Percentiles rank a stretch among this genome's conserved stretches.
These are phyloP conservation scores for Rhizopogon sp. DNA, from an alignment of 768 basidiomycete species.

Conservation along the genomic window DNA sequence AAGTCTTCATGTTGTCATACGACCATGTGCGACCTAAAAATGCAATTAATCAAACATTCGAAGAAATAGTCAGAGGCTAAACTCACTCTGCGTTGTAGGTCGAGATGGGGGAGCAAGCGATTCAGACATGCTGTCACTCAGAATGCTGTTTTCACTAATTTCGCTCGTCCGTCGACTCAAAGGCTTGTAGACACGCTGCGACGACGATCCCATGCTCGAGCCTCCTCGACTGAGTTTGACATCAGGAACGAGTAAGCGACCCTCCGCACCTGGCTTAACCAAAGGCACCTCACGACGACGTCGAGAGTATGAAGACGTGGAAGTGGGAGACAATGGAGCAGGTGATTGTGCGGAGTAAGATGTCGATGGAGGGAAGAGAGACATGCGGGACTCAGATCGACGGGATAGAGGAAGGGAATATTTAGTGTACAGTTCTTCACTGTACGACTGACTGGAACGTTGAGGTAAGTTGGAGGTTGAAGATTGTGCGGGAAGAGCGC, in stretches of 20 bases:
- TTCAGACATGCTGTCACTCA: conserved; percentile 18
- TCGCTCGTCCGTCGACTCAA: conserved; percentile 37
- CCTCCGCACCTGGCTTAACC: conserved; percentile 56
- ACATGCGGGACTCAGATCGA: conserved; percentile 46
- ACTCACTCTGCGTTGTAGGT: conserved; percentile 51
- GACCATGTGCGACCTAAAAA: conserved; percentile 65
- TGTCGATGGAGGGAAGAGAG: conserved; percentile 30
- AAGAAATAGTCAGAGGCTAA: neutral
- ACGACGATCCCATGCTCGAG: conserved; percentile 28
- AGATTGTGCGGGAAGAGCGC: conserved; percentile 21
- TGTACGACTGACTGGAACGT: conserved; percentile 26
- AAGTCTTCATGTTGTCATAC: conserved; percentile 67
- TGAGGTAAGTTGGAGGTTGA: conserved; percentile 17
- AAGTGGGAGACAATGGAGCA: conserved; percentile 30
- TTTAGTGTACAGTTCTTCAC: conserved; percentile 48
- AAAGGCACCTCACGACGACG: conserved; percentile 49
- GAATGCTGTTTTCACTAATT: conserved; percentile 30
- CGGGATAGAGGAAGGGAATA: conserved; percentile 53
- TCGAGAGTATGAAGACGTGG: conserved; percentile 24
- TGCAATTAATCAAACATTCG: conserved; percentile 1
- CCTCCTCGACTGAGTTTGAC: conserved; percentile 30
- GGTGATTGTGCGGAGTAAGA: conserved; percentile 32
- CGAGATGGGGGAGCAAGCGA: conserved; percentile 25
- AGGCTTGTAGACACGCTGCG: conserved; percentile 29
- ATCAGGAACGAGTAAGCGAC: conserved; percentile 55